Evolutionary conservation across 805 yeast species (phyloP), one percentile per base, ranked within the genome.

Genomic region (Saturnispora kantuleensis): DNA sequence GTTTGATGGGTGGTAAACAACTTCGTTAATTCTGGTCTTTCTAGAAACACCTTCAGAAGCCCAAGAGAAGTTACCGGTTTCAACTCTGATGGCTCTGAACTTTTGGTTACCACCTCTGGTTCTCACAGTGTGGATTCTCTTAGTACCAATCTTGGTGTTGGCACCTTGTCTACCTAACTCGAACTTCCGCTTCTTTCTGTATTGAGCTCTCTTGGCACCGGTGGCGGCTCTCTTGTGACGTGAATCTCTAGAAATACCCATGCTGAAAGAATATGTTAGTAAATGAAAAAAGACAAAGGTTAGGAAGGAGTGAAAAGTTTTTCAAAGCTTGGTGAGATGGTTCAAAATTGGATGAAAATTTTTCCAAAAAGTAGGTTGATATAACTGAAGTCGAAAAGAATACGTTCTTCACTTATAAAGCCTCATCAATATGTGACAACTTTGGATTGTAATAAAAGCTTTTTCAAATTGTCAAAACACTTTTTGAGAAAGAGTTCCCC

Each of bases 181-280:
- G 70, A 93, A 90, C 94, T 90, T 93, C 82, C 98, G 81, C 96
- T 90, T 90, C 90, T 90, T 90, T 87, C 97, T 90, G 95, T 82
- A 86, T 76, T 88, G 95, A 74, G 97, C 97, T 77, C 97, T 88
- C 77, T 88, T 89, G 72, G 98, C 98, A 84, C 98, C 98, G 69
- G 98, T 89, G 74, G 94, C 95, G 66, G 97, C 76, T 77, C 98
- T 94, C 86, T 90, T 90, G 89, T 93, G 98, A 79, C 97, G 96
- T 74, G 98, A 90, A 81, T 93, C 97, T 81, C 98, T 90, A 76
- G 97, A 88, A 84, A 90, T 90, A 89, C 98, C 97, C 98, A 90
- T 90, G 73, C 46, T 47, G 50, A 28, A 41, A 37, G 30, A 33
- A 32, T 30, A 42, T 39, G 48, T 44, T 47, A 47, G 50, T 47